phyloP scores from a whole-genome alignment of 495 filamentous ascomycete genomes.

The Evansstolkia leycettana region DNA sequence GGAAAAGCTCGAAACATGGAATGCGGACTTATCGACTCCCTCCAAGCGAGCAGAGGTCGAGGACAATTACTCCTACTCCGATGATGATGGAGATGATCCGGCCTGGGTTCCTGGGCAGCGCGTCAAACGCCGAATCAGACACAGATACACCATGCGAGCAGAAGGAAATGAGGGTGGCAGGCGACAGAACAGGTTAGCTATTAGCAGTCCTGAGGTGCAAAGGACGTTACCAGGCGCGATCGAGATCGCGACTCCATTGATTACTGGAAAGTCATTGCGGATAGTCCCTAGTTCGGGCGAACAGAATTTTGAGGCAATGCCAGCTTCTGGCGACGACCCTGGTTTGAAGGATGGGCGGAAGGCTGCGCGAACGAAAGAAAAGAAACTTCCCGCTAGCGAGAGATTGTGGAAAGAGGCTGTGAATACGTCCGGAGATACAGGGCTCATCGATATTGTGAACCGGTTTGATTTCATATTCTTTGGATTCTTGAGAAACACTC shows the following conservation, averaged over 20 bases:
- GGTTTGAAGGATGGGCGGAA: slow-evolving; percentile 4
- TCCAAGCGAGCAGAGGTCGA: slow-evolving; percentile 1
- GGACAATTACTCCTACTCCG: slow-evolving; percentile 15
- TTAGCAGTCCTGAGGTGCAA: slow-evolving; percentile 26
- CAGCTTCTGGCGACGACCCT: neutral
- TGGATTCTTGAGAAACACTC: slow-evolving; percentile 27
- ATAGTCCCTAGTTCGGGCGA: slow-evolving; percentile 9
- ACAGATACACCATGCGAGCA: slow-evolving; percentile 26
- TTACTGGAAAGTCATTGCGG: slow-evolving; percentile 25
- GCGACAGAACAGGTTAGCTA: slow-evolving; percentile 18
- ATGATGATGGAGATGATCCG: slow-evolving; percentile 29
- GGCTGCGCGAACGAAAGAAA: slow-evolving; percentile 8
- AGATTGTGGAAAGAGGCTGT: slow-evolving; percentile 31
- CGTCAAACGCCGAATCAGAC: slow-evolving; percentile 21
- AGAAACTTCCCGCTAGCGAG: slow-evolving; percentile 16
- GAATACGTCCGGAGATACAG: slow-evolving; percentile 20
- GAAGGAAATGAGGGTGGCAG: slow-evolving; percentile 11
- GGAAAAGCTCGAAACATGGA: slow-evolving; percentile 4
- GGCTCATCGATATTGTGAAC: slow-evolving; percentile 24
- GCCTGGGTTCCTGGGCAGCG: slow-evolving; percentile 31
- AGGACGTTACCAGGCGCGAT: slow-evolving; percentile 33
- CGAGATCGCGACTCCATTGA: slow-evolving; percentile 33
- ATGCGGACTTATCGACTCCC: slow-evolving; percentile 1
- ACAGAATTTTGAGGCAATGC: slow-evolving; percentile 1
- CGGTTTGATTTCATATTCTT: slow-evolving; percentile 25